Conservation (phyloP, 1,284 basidiomycete genomes). For the Sphagnurus paluster region DNA sequence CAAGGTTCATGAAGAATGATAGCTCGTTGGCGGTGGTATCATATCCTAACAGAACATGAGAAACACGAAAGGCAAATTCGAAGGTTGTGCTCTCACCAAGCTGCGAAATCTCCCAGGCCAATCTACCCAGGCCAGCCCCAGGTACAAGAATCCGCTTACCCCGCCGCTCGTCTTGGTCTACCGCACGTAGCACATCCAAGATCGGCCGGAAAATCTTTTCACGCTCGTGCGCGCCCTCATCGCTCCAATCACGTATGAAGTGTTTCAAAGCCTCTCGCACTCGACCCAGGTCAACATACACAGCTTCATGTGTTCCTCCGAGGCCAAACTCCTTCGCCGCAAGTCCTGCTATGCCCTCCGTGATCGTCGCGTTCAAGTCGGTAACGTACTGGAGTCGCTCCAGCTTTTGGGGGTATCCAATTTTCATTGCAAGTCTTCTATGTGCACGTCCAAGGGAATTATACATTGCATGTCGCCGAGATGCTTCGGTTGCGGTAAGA, state of each 20-base stretch:
- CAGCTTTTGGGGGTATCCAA: constrained; percentile 57
- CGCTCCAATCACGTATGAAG: constrained; percentile 68
- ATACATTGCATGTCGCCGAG: constrained; percentile 38
- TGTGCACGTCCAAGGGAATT: constrained; percentile 36
- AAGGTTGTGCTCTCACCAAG: constrained; percentile 41
- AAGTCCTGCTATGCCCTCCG: constrained; percentile 46
- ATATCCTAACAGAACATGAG: constrained; percentile 39
- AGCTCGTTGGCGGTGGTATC: constrained; percentile 58
- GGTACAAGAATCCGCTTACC: constrained; percentile 55
- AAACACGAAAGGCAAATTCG: neutral
- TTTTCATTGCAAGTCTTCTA: constrained; percentile 48
- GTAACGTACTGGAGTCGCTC: constrained; percentile 44
- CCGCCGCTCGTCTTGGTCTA: constrained; percentile 27
- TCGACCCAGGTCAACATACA: constrained; percentile 42
- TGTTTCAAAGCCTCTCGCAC: constrained; percentile 63
- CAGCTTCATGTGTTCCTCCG: constrained; percentile 20
- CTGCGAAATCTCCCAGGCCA: constrained; percentile 66
- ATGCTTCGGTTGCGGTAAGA: constrained; percentile 36
- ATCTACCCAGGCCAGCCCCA: constrained; percentile 59
- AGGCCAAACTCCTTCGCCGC: constrained; percentile 36
- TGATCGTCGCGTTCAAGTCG: constrained; percentile 44
- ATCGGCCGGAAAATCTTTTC: constrained; percentile 55
- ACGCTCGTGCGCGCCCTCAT: constrained; percentile 52
- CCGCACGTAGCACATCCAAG: constrained; percentile 41
- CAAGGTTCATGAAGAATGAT: constrained; percentile 64